Percentiles rank a stretch among this genome's conserved stretches.
Conservation (phyloP, 305 asterid genomes). For the Caryopteris hybrid region DNA sequence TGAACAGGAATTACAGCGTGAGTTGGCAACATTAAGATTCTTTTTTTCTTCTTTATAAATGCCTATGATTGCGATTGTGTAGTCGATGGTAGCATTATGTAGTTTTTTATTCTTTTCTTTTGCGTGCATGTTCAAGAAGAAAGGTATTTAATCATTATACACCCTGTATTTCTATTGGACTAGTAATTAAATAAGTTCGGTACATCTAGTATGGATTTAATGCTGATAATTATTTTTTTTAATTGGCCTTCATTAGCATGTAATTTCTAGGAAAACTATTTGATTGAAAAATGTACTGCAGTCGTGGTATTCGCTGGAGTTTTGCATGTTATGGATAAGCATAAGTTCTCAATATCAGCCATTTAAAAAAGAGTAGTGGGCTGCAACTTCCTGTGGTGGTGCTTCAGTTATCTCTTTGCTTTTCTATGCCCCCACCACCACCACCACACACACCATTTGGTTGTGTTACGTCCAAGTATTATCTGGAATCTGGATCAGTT, state of each 20-base stretch:
- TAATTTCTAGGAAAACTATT: neutral
- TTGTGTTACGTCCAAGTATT: too few species aligned
- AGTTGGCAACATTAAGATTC: neutral
- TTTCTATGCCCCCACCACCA: neutral
- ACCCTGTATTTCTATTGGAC: neutral
- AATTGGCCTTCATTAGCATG: neutral
- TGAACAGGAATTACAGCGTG: neutral
- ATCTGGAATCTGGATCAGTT: neutral
- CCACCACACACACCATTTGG: too few species aligned
- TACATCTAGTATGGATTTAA: neutral
- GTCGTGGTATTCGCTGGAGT: neutral
- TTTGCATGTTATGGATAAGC: too few species aligned
- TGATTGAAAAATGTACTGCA: neutral
- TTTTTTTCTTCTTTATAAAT: neutral
- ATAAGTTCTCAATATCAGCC: neutral
- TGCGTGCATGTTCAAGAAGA: neutral
- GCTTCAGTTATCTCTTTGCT: neutral
- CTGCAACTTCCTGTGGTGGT: neutral
- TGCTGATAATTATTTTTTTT: neutral
- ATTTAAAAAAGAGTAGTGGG: neutral
- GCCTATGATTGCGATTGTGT: too few species aligned
- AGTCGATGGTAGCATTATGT: too few species aligned
- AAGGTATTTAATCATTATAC: neutral
- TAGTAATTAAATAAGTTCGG: neutral
- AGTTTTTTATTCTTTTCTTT: too few species aligned